A percentile compares a stretch with the other conserved stretches of the same genome.
These are phyloP conservation scores for Proliferodiscus dingleyae DNA, from an alignment of 2,329 filamentous ascomycete species.

Conservation along the genomic window DNA sequence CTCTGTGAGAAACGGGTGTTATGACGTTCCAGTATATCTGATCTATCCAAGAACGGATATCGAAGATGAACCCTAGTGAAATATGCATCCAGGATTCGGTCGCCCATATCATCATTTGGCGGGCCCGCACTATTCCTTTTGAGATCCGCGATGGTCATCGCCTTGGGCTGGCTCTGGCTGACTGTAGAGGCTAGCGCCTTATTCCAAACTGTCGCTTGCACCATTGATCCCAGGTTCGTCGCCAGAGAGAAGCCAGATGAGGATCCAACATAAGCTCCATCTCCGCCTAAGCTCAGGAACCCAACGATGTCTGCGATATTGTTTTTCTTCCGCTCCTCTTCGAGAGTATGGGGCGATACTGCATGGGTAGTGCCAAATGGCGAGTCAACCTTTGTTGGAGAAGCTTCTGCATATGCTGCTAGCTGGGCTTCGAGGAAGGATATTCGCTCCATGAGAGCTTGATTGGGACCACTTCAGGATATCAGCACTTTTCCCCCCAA, in stretches of 20 bases:
- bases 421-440: constrained; percentile 26
- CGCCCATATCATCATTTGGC: constrained; percentile 41
- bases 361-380: constrained; percentile 6
- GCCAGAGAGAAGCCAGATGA: constrained; percentile 46
- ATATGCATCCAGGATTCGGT: constrained; percentile 41
- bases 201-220: constrained; percentile 50
- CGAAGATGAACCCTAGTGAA: constrained; percentile 41
- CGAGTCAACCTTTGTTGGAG: constrained; percentile 9
- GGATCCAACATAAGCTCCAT: constrained; percentile 45
- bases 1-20: constrained; percentile 35
- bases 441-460: constrained; percentile 24
- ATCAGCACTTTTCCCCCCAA: constrained; percentile 1
- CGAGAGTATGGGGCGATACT: constrained; percentile 8
- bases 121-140: constrained; percentile 40
- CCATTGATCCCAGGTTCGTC: constrained; percentile 47
- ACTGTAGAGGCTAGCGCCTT: constrained; percentile 37
- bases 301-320: constrained; percentile 44
- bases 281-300: constrained; percentile 43
- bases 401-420: constrained; percentile 19
- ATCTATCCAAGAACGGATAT: constrained; percentile 45
- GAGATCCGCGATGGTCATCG: constrained; percentile 34
- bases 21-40: constrained; percentile 42
- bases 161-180: constrained; percentile 17
- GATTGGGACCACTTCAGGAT: constrained; percentile 20
- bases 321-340: constrained; percentile 13